A percentile compares a stretch with the other conserved stretches of the same genome.
These are phyloP conservation scores for Leucocoprinus leucothites DNA, from an alignment of 768 basidiomycete genomes.

Conservation along the genomic window DNA sequence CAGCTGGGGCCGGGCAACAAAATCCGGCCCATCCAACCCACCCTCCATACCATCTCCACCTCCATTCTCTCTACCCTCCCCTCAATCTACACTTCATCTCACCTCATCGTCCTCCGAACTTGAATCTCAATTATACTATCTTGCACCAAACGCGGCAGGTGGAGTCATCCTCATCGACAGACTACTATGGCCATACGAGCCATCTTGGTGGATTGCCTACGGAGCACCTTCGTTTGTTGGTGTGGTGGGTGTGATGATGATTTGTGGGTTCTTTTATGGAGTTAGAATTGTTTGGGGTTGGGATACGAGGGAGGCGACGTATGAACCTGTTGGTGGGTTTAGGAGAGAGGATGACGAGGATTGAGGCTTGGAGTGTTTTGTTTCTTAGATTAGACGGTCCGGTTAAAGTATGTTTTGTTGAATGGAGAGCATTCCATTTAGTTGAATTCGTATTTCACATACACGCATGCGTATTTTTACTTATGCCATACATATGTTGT, in stretches of 20 bases:
- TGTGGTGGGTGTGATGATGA: slow-evolving; percentile 52
- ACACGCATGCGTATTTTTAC: too few species aligned
- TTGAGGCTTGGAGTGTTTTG: slow-evolving; percentile 3
- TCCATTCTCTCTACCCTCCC: background rate
- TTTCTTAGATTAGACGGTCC: too few species aligned
- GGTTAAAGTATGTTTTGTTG: slow-evolving; percentile 6
- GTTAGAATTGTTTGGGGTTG: slow-evolving; percentile 66
- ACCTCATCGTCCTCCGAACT: background rate
- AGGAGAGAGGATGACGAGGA: slow-evolving; percentile 49
- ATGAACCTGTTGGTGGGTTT: slow-evolving; percentile 87
- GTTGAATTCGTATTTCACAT: too few species aligned
- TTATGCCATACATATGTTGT: too few species aligned
- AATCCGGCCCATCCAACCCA: slow-evolving; percentile 15
- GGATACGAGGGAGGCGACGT: slow-evolving; percentile 82
- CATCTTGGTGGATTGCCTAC: slow-evolving; percentile 80
- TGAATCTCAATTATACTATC: background rate
- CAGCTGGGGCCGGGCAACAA: slow-evolving; percentile 76
- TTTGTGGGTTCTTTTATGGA: slow-evolving; percentile 71
- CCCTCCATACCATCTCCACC: background rate
- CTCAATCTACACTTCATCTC: background rate
- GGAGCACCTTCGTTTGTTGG: slow-evolving; percentile 67
- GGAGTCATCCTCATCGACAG: slow-evolving; percentile 89
- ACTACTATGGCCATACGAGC: slow-evolving; percentile 80
- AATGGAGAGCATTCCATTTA: too few species aligned
- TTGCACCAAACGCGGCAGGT: slow-evolving; percentile 58